Percentiles rank a stretch among this genome's conserved stretches.
These are phyloP conservation scores for Sugiyamaella pinicola DNA, from an alignment of 1,139 yeast species.

Conservation along the genomic window DNA sequence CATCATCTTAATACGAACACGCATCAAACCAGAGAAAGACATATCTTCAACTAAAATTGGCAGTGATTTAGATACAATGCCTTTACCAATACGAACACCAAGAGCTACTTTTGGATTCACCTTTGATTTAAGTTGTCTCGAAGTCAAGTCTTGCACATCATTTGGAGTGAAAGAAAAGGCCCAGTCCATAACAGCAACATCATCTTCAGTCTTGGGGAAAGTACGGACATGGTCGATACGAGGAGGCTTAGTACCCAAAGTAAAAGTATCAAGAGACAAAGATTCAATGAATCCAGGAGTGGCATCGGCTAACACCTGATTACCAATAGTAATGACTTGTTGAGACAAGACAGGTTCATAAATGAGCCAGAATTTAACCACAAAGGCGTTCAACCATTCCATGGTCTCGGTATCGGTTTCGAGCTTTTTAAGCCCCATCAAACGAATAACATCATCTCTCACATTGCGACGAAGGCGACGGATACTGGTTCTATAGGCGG, in stretches of 20 bases:
- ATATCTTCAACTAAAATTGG: conserved; percentile 49
- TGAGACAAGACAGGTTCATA: conserved; percentile 90
- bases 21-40: conserved; percentile 68
- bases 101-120: conserved; percentile 72
- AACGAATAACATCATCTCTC: conserved; percentile 83
- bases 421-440: conserved; percentile 72
- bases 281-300: conserved; percentile 82
- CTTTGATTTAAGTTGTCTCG: conserved; percentile 77
- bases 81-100: conserved; percentile 47
- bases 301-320: conserved; percentile 71
- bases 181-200: conserved; percentile 96
- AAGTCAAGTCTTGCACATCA: conserved; percentile 76
- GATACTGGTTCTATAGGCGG: conserved; percentile 80
- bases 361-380: conserved; percentile 88
- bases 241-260: conserved; percentile 94
- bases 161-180: conserved; percentile 88
- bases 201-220: conserved; percentile 81
- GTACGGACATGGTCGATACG: conserved; percentile 88
- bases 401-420: conserved; percentile 89
- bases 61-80: conserved; percentile 44
- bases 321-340: conserved; percentile 80
- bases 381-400: conserved; percentile 90
- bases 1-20: conserved; percentile 88
- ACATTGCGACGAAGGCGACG: conserved; percentile 73
- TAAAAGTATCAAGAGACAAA: conserved; percentile 83